These are phyloP conservation scores for Blastobotrys serpentis DNA, from an alignment of 1,139 yeast genomes.

Conservation along the genomic window DNA sequence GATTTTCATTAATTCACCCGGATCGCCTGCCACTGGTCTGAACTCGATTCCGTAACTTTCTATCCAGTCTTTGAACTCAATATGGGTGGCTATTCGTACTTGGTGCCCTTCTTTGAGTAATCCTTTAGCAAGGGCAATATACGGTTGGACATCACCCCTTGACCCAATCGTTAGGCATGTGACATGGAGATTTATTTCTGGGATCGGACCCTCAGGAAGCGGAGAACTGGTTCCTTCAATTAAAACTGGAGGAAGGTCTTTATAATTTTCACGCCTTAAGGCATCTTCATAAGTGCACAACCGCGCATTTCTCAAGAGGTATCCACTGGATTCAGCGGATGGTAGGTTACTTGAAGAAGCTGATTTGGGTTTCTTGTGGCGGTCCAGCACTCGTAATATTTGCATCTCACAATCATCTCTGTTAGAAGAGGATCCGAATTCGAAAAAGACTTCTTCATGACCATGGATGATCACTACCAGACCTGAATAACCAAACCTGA, in stretches of 20 bases:
- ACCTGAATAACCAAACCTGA: constrained; percentile 66
- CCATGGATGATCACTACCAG: constrained; percentile 67
- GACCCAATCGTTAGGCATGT: constrained; percentile 87
- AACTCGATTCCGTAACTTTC: constrained; percentile 64
- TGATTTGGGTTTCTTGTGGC: not conserved
- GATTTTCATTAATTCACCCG: constrained; percentile 84
- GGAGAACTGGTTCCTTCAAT: constrained; percentile 12
- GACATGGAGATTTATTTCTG: constrained; percentile 40
- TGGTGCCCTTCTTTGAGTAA: constrained; percentile 74
- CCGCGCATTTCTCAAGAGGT: constrained; percentile 32
- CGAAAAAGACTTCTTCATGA: constrained; percentile 72
- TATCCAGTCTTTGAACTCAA: constrained; percentile 77
- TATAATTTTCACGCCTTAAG: constrained; percentile 22
- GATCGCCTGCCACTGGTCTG: constrained; percentile 83
- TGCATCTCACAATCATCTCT: constrained; percentile 72
- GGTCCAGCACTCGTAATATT: constrained; percentile 52
- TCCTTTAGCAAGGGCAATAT: constrained; percentile 83
- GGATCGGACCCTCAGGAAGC: constrained; percentile 39
- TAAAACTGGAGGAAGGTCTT: constrained; percentile 14
- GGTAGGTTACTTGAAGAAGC: constrained; percentile 6
- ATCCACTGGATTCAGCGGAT: constrained; percentile 14
- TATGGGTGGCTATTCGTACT: constrained; percentile 83
- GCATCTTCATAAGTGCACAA: constrained; percentile 36
- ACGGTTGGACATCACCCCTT: constrained; percentile 95
- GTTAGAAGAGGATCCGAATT: constrained; percentile 62